Percentiles rank a stretch among this genome's conserved stretches.
Conservation (phyloP, 139 green algal species). For the Haematococcus sp. region DNA sequence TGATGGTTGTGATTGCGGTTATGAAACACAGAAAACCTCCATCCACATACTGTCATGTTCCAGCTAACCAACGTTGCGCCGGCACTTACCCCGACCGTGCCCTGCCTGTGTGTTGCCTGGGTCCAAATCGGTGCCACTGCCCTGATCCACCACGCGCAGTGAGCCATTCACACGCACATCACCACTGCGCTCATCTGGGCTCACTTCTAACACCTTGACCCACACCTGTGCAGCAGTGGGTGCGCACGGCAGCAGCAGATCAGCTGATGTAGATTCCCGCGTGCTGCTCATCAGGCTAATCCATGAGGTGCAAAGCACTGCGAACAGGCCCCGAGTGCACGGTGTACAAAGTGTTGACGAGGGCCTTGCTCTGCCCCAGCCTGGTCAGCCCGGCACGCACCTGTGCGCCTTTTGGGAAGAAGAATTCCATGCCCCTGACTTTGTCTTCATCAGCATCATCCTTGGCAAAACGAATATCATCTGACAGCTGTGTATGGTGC, state of each 20-base stretch:
- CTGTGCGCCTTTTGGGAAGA: conserved; percentile 32
- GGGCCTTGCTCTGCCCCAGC: no score
- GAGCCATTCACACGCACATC: conserved; percentile 32
- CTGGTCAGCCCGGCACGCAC: conserved; percentile 14
- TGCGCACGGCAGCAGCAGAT: no score
- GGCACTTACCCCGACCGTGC: not conserved
- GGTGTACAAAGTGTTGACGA: no score
- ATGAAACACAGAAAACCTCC: no score
- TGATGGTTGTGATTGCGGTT: no score
- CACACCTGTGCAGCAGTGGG: conserved; percentile 27
- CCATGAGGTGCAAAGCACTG: no score
- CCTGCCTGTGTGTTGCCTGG: conserved; percentile 14
- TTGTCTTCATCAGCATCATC: conserved; percentile 56
- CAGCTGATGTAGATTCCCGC: no score
- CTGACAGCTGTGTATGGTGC: conserved; percentile 45
- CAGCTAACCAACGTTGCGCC: no score
- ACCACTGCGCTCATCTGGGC: conserved; percentile 1
- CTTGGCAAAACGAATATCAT: not conserved
- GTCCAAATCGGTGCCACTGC: conserved; percentile 48
- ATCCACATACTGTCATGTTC: not conserved
- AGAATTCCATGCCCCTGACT: conserved; percentile 56
- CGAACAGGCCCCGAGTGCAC: no score
- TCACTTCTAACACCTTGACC: conserved; percentile 50
- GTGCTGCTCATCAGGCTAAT: no score
- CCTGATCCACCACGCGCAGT: conserved; percentile 45